A percentile compares a stretch with the other conserved stretches of the same genome.
phyloP scores from a whole-genome alignment of 2,329 filamentous ascomycete genomes.

The Tricladium varicosporioides region DNA sequence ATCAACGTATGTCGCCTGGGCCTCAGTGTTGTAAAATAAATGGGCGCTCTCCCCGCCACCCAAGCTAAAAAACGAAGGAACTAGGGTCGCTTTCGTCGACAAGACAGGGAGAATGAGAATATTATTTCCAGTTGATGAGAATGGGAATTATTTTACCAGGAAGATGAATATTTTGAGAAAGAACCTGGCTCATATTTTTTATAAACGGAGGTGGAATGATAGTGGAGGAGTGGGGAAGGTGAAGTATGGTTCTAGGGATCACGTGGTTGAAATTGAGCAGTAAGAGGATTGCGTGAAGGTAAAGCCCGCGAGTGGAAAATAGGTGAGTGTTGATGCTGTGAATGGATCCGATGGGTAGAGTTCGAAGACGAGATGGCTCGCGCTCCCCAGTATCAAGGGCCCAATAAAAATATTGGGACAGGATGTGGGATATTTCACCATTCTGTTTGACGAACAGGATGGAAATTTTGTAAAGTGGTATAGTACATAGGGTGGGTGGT shows the following conservation, averaged over 20 bases:
- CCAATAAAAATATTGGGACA: background rate
- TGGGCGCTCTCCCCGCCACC: background rate
- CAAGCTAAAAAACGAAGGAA: background rate
- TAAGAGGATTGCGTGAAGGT: background rate
- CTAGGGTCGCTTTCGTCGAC: background rate
- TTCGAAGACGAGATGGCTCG: background rate
- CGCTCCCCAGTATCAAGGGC: background rate
- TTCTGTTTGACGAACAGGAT: background rate
- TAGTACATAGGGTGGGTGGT: background rate
- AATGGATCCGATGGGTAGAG: background rate
- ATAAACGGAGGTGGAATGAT: background rate
- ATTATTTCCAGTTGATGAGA: background rate
- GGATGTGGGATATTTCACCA: background rate
- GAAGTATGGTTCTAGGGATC: background rate
- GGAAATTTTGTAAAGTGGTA: background rate
- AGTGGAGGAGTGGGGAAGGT: background rate
- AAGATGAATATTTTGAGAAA: conserved; percentile 1
- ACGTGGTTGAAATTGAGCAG: background rate
- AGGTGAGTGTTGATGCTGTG: background rate
- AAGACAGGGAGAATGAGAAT: background rate
- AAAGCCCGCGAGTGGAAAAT: background rate
- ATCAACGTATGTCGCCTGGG: conserved; percentile 49
- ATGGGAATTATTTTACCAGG: background rate
- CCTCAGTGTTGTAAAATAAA: background rate
- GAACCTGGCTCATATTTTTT: background rate